These are phyloP conservation scores for Sclerospora graminicola DNA, from an alignment of 352 stramenopile genomes.

Conservation along the genomic window DNA sequence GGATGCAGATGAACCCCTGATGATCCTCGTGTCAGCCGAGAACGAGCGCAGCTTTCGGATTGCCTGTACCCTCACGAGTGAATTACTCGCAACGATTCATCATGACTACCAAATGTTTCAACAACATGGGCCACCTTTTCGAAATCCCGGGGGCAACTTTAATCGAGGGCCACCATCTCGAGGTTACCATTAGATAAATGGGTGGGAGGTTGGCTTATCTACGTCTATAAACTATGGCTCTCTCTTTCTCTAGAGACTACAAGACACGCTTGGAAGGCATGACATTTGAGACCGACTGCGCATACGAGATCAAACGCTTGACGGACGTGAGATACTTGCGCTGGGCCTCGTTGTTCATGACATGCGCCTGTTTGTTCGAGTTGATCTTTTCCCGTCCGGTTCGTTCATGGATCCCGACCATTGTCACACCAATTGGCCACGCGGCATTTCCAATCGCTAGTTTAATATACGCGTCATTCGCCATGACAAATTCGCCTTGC, in stretches of 20 bases:
- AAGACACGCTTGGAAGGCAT: slow-evolving; percentile 82
- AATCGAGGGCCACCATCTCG: slow-evolving; percentile 18
- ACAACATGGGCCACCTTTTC: slow-evolving; percentile 15
- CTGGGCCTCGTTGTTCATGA: slow-evolving; percentile 99
- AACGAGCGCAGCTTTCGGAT: slow-evolving; percentile 80
- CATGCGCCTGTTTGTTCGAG: slow-evolving; percentile 96
- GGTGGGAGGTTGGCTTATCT: no score
- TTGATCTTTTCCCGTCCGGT: slow-evolving; percentile 94
- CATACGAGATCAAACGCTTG: slow-evolving; percentile 96
- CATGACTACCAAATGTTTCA: slow-evolving; percentile 69
- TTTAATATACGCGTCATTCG: slow-evolving; percentile 97
- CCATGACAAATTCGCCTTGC: slow-evolving; percentile 89
- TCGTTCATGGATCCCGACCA: slow-evolving; percentile 97
- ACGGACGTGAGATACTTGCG: slow-evolving; percentile 98
- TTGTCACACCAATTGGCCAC: slow-evolving; percentile 99
- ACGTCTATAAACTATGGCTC: no score
- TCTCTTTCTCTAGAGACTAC: slow-evolving; percentile 3
- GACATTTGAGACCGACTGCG: slow-evolving; percentile 84
- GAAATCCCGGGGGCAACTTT: slow-evolving; percentile 12
- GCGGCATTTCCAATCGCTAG: slow-evolving; percentile 96
- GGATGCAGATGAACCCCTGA: slow-evolving; percentile 68
- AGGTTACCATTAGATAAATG: slow-evolving; percentile 11
- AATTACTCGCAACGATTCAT: slow-evolving; percentile 63
- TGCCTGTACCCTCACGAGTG: slow-evolving; percentile 50
- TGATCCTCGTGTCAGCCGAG: slow-evolving; percentile 77